A percentile compares a stretch with the other conserved stretches of the same genome.
Conservation (phyloP, 257 asterid species). For the Thymus mandschuricus region DNA sequence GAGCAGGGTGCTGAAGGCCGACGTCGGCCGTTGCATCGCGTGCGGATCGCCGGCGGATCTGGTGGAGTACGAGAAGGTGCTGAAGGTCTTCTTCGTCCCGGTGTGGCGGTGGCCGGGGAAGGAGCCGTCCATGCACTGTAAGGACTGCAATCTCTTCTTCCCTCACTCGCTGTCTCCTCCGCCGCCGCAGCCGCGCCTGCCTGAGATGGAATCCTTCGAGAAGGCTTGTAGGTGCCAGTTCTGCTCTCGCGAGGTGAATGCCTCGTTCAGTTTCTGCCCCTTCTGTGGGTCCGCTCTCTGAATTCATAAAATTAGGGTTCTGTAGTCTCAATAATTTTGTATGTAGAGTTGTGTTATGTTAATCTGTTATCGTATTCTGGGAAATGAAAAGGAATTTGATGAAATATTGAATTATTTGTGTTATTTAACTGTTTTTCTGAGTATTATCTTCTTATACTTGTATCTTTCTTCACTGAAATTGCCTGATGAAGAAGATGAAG, state of each 20-base stretch:
- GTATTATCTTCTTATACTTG: too few relatives aligned
- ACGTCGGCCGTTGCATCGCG: constrained; percentile 67
- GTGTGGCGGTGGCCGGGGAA: constrained; percentile 89
- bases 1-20: constrained; percentile 63
- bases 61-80: constrained; percentile 75
- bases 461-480: too few relatives aligned
- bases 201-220: constrained; percentile 24
- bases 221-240: constrained; percentile 46
- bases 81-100: constrained; percentile 81
- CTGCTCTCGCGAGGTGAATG: constrained; percentile 60
- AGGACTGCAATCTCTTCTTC: constrained; percentile 65
- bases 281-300: constrained; percentile 64
- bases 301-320: background rate
- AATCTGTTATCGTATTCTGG: background rate
- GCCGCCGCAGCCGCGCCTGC: too few relatives aligned
- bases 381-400: background rate
- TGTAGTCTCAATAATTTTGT: background rate
- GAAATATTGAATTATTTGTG: background rate
- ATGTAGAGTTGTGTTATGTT: background rate
- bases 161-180: constrained; percentile 53
- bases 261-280: constrained; percentile 70
- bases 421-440: too few relatives aligned
- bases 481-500: too few relatives aligned
- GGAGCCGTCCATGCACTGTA: constrained; percentile 63
- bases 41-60: constrained; percentile 82